Base-by-base conservation (phyloP, 2,329 filamentous ascomycete genomes). In the Phialophora expanda region DNA sequence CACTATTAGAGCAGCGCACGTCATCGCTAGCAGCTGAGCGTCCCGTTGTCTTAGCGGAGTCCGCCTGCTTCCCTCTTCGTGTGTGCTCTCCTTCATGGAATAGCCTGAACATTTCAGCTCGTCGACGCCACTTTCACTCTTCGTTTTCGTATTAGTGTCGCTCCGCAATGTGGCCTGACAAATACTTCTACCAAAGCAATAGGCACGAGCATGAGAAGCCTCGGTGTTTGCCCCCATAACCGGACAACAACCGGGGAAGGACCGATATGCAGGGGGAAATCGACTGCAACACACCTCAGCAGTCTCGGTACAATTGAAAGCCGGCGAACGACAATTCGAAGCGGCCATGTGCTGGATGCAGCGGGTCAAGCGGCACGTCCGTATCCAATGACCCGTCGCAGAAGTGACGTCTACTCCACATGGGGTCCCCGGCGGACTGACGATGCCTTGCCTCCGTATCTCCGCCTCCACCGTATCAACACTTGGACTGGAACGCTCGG, bases 381-480 rank as follows among this genome's bases (percentile, higher is more conserved):
- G n/a, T 11, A 61, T 14, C 38, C 58, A 61, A 53, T 61, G 20
- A 53, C 32, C 26, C 20, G 22, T 46, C 12, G 26, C 14, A 12
- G 17, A 9, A 1, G 17, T 44, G 38, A 44, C n/a, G 32, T 41
- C 46, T 26, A 20, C 58, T 61, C 58, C 58, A 61, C 58, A 61
- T 61, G 58, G 46, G 51, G 46, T 54, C 58, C 58, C 58, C 58
- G 34, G 46, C 48, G 48, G 14, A 55, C n/a, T 20, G 53, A 34
- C n/a, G 17, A 34, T 30, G 17, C 26, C 3, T 54, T 44, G 22
- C 48, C n/a, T 28, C 9, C 11, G 12, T 60, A 60, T 60, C 57
- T 60, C 57, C 57, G 57, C 57, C n/a, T 51, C 44, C 44, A 46
- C 57, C 28, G 44, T 26, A 26, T 60, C 22, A 51, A 20, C 8